A percentile compares a stretch with the other conserved stretches of the same genome.
These are phyloP conservation scores for Metschnikowia gruessii DNA, from an alignment of 805 yeast genomes.

Conservation along the genomic window DNA sequence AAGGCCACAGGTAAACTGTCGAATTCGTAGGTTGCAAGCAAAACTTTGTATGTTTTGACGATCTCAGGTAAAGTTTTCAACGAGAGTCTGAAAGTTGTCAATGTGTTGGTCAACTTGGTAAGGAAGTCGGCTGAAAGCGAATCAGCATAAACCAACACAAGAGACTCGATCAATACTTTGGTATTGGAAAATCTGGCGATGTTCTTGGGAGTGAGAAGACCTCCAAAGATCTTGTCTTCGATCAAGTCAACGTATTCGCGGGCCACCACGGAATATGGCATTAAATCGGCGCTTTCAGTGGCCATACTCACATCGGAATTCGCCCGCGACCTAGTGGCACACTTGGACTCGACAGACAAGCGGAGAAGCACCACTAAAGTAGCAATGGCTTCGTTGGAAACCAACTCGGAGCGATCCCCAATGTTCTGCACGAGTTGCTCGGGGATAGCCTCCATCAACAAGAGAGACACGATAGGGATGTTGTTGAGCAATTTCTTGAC, in stretches of 20 bases:
- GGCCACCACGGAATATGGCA: slow-evolving; percentile 2
- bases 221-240: slow-evolving; percentile 28
- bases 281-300: slow-evolving; percentile 16
- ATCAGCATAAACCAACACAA: slow-evolving; percentile 20
- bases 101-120: slow-evolving; percentile 15
- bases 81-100: slow-evolving; percentile 20
- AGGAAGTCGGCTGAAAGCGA: slow-evolving; percentile 22
- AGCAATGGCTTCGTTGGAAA: slow-evolving; percentile 47
- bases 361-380: slow-evolving; percentile 43
- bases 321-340: slow-evolving; percentile 4
- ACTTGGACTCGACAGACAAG: slow-evolving; percentile 14
- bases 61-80: slow-evolving; percentile 27
- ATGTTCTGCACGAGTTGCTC: slow-evolving; percentile 31
- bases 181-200: slow-evolving; percentile 24
- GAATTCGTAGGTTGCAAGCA: slow-evolving; percentile 21
- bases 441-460: slow-evolving; percentile 32
- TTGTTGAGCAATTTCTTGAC: slow-evolving; percentile 36
- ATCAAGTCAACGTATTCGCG: slow-evolving; percentile 12
- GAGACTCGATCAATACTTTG: slow-evolving; percentile 28
- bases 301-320: slow-evolving; percentile 42
- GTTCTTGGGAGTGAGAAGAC: slow-evolving; percentile 23
- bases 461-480: slow-evolving; percentile 32
- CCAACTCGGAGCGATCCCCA: slow-evolving; percentile 47
- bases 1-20: slow-evolving; percentile 19
- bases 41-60: slow-evolving; percentile 26